Base-by-base conservation (phyloP, 1,284 basidiomycete species). In the Trametes versicolor region DNA sequence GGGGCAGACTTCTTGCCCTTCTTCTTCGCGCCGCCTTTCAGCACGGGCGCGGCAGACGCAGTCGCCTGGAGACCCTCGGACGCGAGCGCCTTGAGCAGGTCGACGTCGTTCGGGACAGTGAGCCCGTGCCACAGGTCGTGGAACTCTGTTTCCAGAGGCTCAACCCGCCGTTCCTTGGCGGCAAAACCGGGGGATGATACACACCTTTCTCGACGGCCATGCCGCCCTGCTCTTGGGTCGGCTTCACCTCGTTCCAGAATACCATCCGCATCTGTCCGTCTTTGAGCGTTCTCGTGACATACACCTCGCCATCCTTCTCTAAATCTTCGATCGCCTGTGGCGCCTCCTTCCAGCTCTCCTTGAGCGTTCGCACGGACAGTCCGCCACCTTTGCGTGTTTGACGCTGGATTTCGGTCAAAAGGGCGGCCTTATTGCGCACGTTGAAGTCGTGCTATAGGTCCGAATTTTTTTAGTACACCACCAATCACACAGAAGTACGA, bases 271-370 rank as follows among this genome's bases (percentile, higher is more conserved):
- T 81, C 72, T 93, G 90, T 0, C 92, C 93, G 70, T 96, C 95
- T 70, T 93, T 94, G 59, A 87, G 81, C 0, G 94, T 94, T 36
- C 95, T 83, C 32, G 93, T 94, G 12, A 96, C 93, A 54, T 96
- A 82, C 0, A 97, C 93, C 65, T 96, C 90, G 0, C 95, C 93
- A 70, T 95, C 93, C 73, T 92, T 87, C 75, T 94, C 94, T 12
- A 96, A 82, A 75, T 95, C 93, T 73, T 95, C 93, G 51, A 96
- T 90, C 0, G 91, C 93, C 60, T 83, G 80, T 1, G 90, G 89
- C 0, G 95, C 93, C 67, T 93, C 92, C 69, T 94, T 93, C 92
- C 95, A 97, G 21, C 92, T 93, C 73, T 97, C 95, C 71, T 96
- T 94, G 48, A 97, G 81, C 1, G 89, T 85, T 12, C 93, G 87